phyloP scores from a whole-genome alignment of 257 asterid species.

The Solanum tarapatanum region DNA sequence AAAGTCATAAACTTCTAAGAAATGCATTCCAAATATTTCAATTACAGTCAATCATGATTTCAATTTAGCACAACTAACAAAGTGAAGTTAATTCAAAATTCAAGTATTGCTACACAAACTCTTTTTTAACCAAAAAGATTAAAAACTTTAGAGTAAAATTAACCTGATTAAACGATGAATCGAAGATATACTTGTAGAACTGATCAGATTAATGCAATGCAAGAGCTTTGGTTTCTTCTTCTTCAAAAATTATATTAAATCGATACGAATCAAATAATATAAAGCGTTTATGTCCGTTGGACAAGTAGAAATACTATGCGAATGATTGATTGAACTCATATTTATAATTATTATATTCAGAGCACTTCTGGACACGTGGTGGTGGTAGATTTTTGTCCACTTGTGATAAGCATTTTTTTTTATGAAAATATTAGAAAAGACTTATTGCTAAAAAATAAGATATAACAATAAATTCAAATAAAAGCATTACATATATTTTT shows the following conservation, averaged over 20 bases:
- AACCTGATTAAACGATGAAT: slow-evolving; percentile 39
- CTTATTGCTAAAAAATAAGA: too few species aligned
- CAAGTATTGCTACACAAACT: background rate
- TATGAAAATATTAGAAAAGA: too few species aligned
- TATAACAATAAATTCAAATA: too few species aligned
- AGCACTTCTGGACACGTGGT: too few species aligned
- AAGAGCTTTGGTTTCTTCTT: slow-evolving; percentile 3
- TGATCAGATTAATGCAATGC: background rate
- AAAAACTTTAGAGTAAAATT: background rate
- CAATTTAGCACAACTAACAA: background rate
- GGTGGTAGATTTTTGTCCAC: background rate
- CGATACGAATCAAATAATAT: too few species aligned
- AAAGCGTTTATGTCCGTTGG: too few species aligned
- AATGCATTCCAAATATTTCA: background rate
- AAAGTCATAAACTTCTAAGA: background rate
- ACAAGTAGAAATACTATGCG: too few species aligned
- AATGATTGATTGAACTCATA: too few species aligned
- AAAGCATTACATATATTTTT: too few species aligned
- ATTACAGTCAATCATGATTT: background rate
- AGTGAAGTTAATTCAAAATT: background rate
- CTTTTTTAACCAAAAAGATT: background rate
- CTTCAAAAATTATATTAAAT: background rate
- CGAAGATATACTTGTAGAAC: background rate
- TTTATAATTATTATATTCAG: too few species aligned
- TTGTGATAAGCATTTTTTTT: background rate